Evolutionary conservation across 306 rosid genomes (phyloP).

Genomic region (Dryas drummondii): DNA sequence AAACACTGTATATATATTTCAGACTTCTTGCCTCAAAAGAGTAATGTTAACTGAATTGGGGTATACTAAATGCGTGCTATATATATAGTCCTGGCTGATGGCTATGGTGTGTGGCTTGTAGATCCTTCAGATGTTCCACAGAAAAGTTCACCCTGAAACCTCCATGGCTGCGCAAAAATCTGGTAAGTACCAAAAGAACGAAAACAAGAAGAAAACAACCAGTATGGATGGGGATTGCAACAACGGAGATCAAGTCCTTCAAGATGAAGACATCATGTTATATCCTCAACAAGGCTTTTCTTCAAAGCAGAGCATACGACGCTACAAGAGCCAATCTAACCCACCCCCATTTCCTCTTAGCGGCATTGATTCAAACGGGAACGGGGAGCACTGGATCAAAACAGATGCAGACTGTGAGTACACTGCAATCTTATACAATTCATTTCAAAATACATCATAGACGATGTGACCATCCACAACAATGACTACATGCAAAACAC

Average conservation of each 20-base stretch:
- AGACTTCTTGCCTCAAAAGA: not conserved
- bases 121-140: conserved; percentile 85
- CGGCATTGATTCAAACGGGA: conserved; percentile 55
- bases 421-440: not conserved
- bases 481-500: too few species aligned
- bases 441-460: not conserved
- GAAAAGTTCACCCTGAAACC: conserved; percentile 86
- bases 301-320: conserved; percentile 45
- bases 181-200: conserved; percentile 44
- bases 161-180: conserved; percentile 38
- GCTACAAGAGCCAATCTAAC: conserved; percentile 50
- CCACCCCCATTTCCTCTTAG: conserved; percentile 44
- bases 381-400: conserved; percentile 84
- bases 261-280: conserved; percentile 54
- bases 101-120: conserved; percentile 40
- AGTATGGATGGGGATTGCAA: conserved; percentile 35
- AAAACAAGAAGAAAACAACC: conserved; percentile 49
- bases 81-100: not conserved
- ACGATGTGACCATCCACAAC: too few species aligned
- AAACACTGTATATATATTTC: not conserved
- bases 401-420: conserved; percentile 92
- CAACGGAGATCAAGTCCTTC: conserved; percentile 39
- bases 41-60: not conserved
- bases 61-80: not conserved
- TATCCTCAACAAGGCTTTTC: conserved; percentile 41